These are phyloP conservation scores for Fusarium bulbicola DNA, from an alignment of 2,329 filamentous ascomycete species.

Conservation along the genomic window DNA sequence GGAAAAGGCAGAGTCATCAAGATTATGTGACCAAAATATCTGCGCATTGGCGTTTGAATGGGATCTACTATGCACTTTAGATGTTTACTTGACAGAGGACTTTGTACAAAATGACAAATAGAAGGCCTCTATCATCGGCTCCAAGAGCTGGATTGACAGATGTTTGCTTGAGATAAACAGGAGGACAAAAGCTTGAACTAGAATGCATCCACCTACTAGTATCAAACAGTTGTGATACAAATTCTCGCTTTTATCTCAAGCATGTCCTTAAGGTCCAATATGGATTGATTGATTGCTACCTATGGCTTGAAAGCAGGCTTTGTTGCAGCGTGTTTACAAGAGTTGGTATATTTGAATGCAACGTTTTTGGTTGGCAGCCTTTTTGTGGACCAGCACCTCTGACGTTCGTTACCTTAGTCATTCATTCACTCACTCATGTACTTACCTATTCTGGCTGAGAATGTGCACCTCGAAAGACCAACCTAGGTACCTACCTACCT, in stretches of 20 bases:
- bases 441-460: conserved; percentile 4
- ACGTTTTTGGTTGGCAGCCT: neutral
- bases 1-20: neutral
- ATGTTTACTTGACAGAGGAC: neutral
- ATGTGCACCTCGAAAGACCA: neutral
- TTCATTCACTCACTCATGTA: neutral
- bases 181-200: neutral
- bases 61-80: conserved; percentile 4
- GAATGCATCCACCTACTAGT: neutral
- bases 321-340: neutral
- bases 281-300: neutral
- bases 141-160: neutral
- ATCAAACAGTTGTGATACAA: neutral
- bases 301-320: neutral
- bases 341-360: neutral
- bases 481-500: neutral
- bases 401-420: neutral
- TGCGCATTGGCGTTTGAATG: conserved; percentile 9
- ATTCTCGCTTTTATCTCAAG: neutral
- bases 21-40: neutral
- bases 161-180: neutral
- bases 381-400: neutral
- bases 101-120: conserved; percentile 19
- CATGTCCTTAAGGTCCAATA: neutral
- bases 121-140: neutral